Conservation (phyloP, 139 green algal species). For the Gonium pectorale region DNA sequence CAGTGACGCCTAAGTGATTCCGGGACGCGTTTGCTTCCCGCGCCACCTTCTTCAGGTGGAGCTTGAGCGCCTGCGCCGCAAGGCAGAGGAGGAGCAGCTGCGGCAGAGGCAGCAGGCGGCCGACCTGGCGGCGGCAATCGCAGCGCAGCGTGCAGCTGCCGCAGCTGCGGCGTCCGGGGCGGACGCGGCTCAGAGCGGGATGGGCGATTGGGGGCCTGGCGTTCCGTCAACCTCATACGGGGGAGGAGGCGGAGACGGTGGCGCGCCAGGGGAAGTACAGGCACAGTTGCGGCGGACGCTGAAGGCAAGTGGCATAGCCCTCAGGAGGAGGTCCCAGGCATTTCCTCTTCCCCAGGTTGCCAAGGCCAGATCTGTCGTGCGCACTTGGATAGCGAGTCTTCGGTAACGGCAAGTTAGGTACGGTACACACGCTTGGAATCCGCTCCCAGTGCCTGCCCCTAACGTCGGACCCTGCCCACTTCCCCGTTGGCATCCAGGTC, state of each 20-base stretch:
- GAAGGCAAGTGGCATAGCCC: too few relatives aligned
- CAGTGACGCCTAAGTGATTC: background rate
- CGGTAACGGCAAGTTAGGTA: too few relatives aligned
- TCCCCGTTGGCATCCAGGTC: conserved; percentile 39
- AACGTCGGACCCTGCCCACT: background rate
- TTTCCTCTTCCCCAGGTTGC: too few relatives aligned
- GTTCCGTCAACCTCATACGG: background rate
- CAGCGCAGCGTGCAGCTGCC: conserved; percentile 28
- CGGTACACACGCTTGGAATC: too few relatives aligned
- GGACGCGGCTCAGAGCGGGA: background rate
- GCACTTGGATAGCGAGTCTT: too few relatives aligned
- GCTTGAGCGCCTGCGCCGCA: conserved; percentile 71
- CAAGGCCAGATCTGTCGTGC: too few relatives aligned
- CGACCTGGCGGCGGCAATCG: conserved; percentile 31
- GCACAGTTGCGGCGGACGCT: conserved; percentile 48
- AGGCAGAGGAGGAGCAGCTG: conserved; percentile 52
- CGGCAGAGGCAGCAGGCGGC: conserved; percentile 39
- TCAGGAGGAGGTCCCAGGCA: too few relatives aligned
- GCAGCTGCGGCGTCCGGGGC: background rate
- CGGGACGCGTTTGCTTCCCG: background rate
- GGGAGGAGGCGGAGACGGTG: background rate
- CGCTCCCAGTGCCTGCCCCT: too few relatives aligned
- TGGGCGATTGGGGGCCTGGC: background rate
- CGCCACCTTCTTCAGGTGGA: conserved; percentile 47
- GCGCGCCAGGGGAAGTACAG: conserved; percentile 10